phyloP scores from a whole-genome alignment of 225 moss, liverwort and hornwort species.

The Pseudoscleropodium purum region DNA sequence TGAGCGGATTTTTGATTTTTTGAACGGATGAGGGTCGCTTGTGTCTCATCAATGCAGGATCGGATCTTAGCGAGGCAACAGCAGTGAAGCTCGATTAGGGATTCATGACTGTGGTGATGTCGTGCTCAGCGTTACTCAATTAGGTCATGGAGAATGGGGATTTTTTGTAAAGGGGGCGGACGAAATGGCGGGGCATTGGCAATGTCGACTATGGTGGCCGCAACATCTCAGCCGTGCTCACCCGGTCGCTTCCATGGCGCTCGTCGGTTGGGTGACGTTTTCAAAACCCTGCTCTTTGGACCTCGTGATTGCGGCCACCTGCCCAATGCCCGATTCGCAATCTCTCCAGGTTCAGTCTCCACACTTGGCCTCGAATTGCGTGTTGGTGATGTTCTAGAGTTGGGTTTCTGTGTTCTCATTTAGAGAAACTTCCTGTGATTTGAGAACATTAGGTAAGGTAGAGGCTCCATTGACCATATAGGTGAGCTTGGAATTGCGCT shows the following conservation, averaged over 20 bases:
- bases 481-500: background rate
- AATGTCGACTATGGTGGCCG: constrained; percentile 67
- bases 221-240: constrained; percentile 23
- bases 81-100: background rate
- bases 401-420: background rate
- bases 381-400: background rate
- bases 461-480: background rate
- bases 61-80: background rate
- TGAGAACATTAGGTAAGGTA: background rate
- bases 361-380: background rate
- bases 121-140: background rate
- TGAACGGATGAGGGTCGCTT: background rate
- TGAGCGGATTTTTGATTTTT: background rate
- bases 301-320: constrained; percentile 42
- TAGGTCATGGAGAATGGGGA: constrained; percentile 24
- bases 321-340: constrained; percentile 18
- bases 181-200: constrained; percentile 33
- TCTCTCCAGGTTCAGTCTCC: constrained; percentile 14
- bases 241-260: constrained; percentile 29
- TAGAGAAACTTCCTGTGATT: background rate
- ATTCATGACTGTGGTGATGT: background rate
- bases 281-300: constrained; percentile 33
- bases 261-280: constrained; percentile 43
- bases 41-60: background rate
- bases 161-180: background rate